Conservation (phyloP, 768 basidiomycete genomes). For the Mycena galopus region DNA sequence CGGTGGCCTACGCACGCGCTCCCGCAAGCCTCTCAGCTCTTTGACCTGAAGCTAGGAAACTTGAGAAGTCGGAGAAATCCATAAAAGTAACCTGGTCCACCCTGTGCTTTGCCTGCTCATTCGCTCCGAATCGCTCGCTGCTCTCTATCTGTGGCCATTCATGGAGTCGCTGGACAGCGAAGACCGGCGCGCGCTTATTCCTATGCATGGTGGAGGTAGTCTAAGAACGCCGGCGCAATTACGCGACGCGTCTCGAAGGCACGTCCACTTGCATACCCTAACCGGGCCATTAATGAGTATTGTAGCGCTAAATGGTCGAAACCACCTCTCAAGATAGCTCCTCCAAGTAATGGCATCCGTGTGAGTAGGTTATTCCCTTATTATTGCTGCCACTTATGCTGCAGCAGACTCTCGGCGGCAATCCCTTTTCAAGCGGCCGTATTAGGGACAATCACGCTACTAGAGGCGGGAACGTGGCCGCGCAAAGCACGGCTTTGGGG, state of each 20-base stretch:
- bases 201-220: background rate
- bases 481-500: background rate
- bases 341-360: constrained; percentile 8
- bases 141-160: no score
- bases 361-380: background rate
- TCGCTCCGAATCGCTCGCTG: background rate
- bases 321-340: constrained; percentile 1
- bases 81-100: no score
- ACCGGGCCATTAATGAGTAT: background rate
- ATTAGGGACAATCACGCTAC: background rate
- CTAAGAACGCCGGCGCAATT: background rate
- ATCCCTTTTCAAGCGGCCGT: constrained; percentile 12
- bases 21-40: no score
- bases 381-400: background rate
- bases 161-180: background rate
- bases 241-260: constrained; percentile 24
- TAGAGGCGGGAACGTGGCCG: constrained; percentile 2
- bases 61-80: no score
- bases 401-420: constrained; percentile 4
- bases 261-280: background rate
- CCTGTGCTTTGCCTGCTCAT: background rate
- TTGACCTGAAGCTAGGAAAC: no score
- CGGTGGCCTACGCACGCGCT: no score
- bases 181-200: background rate
- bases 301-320: background rate